Evolutionary conservation across 108 stramenopile species (phyloP), one percentile per base, ranked within the genome.

Genomic region (Skeletonema menzelii): DNA sequence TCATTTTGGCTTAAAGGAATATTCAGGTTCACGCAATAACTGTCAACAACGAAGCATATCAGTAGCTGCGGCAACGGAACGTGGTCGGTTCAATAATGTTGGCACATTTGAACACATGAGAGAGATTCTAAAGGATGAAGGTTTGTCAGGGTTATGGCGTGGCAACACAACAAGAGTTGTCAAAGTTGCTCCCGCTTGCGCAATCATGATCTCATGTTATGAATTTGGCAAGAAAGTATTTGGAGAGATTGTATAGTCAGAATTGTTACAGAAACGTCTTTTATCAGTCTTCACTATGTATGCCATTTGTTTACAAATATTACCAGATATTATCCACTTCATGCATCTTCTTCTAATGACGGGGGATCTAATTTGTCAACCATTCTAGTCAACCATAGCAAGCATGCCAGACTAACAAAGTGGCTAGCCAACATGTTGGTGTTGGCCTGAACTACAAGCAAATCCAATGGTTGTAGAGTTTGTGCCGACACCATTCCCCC

Each of bases 141-240:
- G 94, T 2, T 66, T 82, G 91, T n/a, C 56, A 5, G 89, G 87
- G 31, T 77, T 95, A 65, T 95, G 94, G 94, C 81, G 76, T 72
- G 94, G 98, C 10, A 95, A 96, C 56, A 55, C 64, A 37, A 77
- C 97, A 19, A 60, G 98, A n/a, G 82, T 95, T 71, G 73, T 90
- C 8, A 97, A 97, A 67, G 94, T 98, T 1, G 96, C 91, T 35
- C 98, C 98, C 4, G 92, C 95, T 7, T 97, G 95, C 84, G 98
- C 94, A 27, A 91, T 98, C 58, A 99, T 99, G 97, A 90, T 99
- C 47, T 75, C 93, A 37, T 85, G 86, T 56, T 98, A 98, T 68
- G 98, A 98, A 81, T 74, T 87, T 63, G 93, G 93, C 40, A 97
- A 98, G 82, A 69, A 77, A 34, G 44, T 87, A 0, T 81, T 91